Conservation (phyloP, 441 rosid species). For the Raphanus hybrid region DNA sequence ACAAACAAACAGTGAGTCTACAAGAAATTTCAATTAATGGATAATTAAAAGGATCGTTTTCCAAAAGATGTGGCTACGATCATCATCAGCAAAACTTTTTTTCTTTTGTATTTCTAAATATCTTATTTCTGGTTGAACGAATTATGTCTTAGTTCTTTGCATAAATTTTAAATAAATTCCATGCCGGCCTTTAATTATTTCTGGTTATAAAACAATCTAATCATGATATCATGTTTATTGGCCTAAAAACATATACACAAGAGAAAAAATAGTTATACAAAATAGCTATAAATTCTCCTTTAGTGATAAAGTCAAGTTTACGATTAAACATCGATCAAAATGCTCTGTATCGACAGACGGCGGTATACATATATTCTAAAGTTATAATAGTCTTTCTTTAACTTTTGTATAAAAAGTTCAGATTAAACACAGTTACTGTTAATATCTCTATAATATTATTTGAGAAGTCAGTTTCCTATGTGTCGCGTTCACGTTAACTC, state of each 20-base stretch:
- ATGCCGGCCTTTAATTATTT: slow-evolving; percentile 27
- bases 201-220: slow-evolving; percentile 12
- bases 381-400: not conserved
- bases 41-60: slow-evolving; percentile 26
- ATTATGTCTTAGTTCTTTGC: slow-evolving; percentile 9
- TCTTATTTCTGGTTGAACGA: slow-evolving; percentile 18
- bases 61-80: slow-evolving; percentile 43
- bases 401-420: not conserved
- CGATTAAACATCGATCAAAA: not conserved
- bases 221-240: slow-evolving; percentile 40
- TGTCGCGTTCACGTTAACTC: too few relatives aligned
- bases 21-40: not conserved
- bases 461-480: too few relatives aligned
- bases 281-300: slow-evolving; percentile 12
- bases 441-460: too few relatives aligned
- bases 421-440: not conserved
- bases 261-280: not conserved
- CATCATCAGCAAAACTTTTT: slow-evolving; percentile 34
- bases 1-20: slow-evolving; percentile 1
- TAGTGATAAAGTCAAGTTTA: slow-evolving; percentile 16
- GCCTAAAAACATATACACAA: slow-evolving; percentile 3
- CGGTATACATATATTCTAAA: not conserved
- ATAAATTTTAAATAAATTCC: not conserved
- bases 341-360: not conserved
- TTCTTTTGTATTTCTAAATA: slow-evolving; percentile 15